Evolutionary conservation across 192 early-diverging fungal genomes (phyloP), one percentile per base, ranked within the genome.

Genomic region (Mycoemilia scoparia): DNA sequence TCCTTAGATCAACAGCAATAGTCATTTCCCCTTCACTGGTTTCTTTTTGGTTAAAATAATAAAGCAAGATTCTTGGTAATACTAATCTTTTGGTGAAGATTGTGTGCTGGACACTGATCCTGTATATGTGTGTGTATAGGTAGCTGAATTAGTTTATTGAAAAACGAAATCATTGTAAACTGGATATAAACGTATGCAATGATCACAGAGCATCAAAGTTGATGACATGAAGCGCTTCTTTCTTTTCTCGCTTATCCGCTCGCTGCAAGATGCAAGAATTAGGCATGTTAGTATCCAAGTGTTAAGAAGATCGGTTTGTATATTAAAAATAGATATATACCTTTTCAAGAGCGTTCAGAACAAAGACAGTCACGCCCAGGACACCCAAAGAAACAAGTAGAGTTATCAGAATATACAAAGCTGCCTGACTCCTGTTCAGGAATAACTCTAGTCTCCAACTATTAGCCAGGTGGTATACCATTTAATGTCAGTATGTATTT

Each of bases 191-290:
- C n/a, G n/a, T n/a, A n/a, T n/a, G n/a, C n/a, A n/a, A n/a, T n/a
- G n/a, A n/a, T n/a, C n/a, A 91, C 18, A 91, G 60, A 0, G 87
- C 87, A 42, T 93, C 88, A 57, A 93, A 93, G 46, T 93, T 88
- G 45, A 93, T 82, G 22, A 76, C 69, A 44, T 84, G 80, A 27
- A 84, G 49, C 1, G 81, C 74, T 23, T 73, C 73, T 37, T 76
- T 58, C 51, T 77, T 66, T 49, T 93, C 84, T 14, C 61, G 45
- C 45, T 71, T 66, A 43, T 93, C 88, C 29, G 87, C 84, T 26
- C 82, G 51, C 30, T 51, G 46, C 21, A n/a, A n/a, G n/a, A n/a
- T n/a, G n/a, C n/a, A n/a, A 32, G 23, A 21, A 10, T 17, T 20
- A 35, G 32, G 28, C 10, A 26, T 2, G 19, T 32, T 30, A 32